Evolutionary conservation across 2,329 filamentous ascomycete genomes (phyloP), one percentile per base, ranked within the genome.

Genomic region (Penicillium sp.): DNA sequence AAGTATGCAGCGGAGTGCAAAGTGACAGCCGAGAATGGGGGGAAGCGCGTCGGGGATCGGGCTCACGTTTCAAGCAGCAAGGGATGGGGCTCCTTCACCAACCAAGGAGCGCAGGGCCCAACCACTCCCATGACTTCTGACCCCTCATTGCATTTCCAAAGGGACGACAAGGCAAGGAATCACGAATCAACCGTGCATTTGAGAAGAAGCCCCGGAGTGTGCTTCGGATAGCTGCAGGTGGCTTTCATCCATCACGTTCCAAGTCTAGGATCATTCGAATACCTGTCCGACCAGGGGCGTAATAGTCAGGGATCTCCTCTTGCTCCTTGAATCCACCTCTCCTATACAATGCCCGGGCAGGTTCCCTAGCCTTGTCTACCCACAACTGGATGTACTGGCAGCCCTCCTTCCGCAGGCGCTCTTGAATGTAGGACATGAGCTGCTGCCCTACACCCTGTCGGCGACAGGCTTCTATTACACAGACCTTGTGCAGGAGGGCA

Each of bases 401-500:
- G 50, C 78, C 79, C 67, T 79, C 77, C 60, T 71, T 76, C 62
- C 71, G 71, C 54, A 82, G 72, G 48, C 73, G 71, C 49, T 70
- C 62, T 50, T 73, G 70, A 61, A 82, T 74, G 60, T 74, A 74
- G 58, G 71, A 67, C 65, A 83, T 68, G 57, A 83, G 68, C 65
- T 72, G 70, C 59, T 69, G 73, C 44, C 76, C 81, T 22, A 83
- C 64, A n/a, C 80, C 80, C 64, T 74, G 74, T 27, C 74, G 70
- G 62, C 80, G 77, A 67, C 78, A 73, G 43, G 70, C 61, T 64
- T 79, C 76, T 27, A 76, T 68, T 14, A 83, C 78, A 60, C 80
- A 83, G 37, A 83, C 71, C 62, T 84, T 84, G 64, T 84, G 80
- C 44, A 84, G 71, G 53, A 80, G 74, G 19, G 77, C 77, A 26